Evolutionary conservation across 2,329 filamentous ascomycete genomes (phyloP).

Genomic region (Coniochaeta hoffmannii): DNA sequence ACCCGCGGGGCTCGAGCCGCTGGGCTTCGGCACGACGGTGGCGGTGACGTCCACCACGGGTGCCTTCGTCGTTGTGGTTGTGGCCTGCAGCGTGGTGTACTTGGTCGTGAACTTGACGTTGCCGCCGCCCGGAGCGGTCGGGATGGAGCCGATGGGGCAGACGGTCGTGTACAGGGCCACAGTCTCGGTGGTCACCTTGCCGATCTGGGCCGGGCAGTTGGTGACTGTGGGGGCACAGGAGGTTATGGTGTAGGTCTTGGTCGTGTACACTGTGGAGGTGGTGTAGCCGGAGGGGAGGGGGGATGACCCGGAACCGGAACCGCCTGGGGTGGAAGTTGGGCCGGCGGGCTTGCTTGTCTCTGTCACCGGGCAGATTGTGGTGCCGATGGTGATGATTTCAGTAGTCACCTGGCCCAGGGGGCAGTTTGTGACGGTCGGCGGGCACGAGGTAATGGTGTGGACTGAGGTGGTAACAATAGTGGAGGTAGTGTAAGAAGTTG

Average conservation of each 20-base stretch:
- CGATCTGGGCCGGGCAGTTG: slow-evolving; percentile 32
- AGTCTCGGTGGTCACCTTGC: slow-evolving; percentile 22
- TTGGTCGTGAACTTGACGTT: not conserved
- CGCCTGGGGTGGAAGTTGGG: not conserved
- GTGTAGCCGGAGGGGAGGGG: slow-evolving; percentile 11
- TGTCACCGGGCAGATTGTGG: slow-evolving; percentile 23
- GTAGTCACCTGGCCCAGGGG: slow-evolving; percentile 18
- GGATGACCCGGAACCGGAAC: not conserved
- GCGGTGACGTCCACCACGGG: not conserved
- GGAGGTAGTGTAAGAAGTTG: slow-evolving; percentile 17
- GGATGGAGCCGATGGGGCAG: slow-evolving; percentile 15
- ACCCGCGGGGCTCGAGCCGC: not conserved
- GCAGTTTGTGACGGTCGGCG: slow-evolving; percentile 20
- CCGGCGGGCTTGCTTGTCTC: slow-evolving; percentile 2
- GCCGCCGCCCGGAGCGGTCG: not conserved
- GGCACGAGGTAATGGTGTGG: slow-evolving; percentile 23
- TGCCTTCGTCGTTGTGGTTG: not conserved
- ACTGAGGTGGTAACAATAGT: slow-evolving; percentile 25
- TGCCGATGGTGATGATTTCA: slow-evolving; percentile 20
- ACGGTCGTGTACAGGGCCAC: slow-evolving; percentile 28
- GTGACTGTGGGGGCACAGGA: slow-evolving; percentile 21
- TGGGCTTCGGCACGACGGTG: not conserved
- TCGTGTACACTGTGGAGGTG: slow-evolving; percentile 23
- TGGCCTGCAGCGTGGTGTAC: slow-evolving; percentile 1
- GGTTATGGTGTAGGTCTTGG: slow-evolving; percentile 24